Base-by-base conservation (phyloP, 352 stramenopile genomes). In the Phytophthora hibernalis region DNA sequence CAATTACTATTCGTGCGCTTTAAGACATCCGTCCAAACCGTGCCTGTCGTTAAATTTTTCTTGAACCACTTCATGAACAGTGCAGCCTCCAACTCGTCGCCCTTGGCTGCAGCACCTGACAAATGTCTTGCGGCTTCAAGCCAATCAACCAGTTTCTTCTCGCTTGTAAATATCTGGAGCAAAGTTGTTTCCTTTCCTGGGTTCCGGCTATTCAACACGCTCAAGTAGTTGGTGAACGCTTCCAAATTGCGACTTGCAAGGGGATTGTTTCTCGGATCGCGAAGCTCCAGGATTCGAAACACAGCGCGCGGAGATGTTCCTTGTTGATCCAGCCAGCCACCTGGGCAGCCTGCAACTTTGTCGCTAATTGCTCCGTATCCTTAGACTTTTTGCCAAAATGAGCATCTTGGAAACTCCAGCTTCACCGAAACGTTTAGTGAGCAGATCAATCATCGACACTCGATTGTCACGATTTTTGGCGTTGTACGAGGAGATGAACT, bases 271-370 rank as follows among this genome's bases (percentile, higher is more conserved):
- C 7, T 38, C 11, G 33, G 33, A 12, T 24, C 16, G 16, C 21
- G 7, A 26, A 59, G 38, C 12, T 51, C 47, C n/a, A 50, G n/a
- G 16, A 59, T n/a, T 20, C 28, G 47, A 12, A 59, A 59, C 1
- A 61, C 53, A 10, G 31, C 12, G 18, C 10, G 2, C 24, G 38
- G 26, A 15, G 40, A n/a, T n/a, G n/a, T 45, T 44, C 37, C 12
- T 31, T 45, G 30, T 30, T 43, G 11, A 13, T n/a, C 37, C 28
- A 43, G 40, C 54, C 54, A 51, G 16, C 33, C 37, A 15, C 16
- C 30, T 44, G 49, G 2, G 38, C 49, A 11, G 1, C 26, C 28
- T 52, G 16, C 20, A 52, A 18, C n/a, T 33, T 61, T 22, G 24
- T 35, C 40, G 28, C 40, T 18, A 22, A 20, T 43, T 43, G 2